phyloP scores from a whole-genome alignment of 2,329 filamentous ascomycete species.

The Talaromyces marneffei region DNA sequence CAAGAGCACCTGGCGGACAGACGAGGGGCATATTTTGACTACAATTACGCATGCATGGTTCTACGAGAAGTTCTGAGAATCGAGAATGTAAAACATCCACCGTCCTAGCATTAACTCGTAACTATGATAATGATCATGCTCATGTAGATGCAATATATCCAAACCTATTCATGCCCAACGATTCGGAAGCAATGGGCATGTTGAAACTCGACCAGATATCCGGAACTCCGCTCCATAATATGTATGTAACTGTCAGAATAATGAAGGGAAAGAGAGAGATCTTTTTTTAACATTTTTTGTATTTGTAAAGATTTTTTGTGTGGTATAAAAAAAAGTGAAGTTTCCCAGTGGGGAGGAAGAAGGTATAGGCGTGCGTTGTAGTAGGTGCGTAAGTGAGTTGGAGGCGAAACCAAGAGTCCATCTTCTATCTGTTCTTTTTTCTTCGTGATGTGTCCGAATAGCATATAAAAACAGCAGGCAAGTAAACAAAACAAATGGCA shows the following conservation, averaged over 20 bases:
- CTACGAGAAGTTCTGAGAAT: slow-evolving; percentile 5
- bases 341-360: neutral
- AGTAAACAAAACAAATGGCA: slow-evolving; percentile 11
- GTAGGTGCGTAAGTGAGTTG: slow-evolving; percentile 19
- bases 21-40: neutral
- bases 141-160: slow-evolving; percentile 8
- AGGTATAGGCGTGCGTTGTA: neutral
- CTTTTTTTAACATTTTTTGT: slow-evolving; percentile 58
- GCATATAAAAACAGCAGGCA: slow-evolving; percentile 17
- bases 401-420: slow-evolving; percentile 38
- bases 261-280: slow-evolving; percentile 33
- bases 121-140: neutral
- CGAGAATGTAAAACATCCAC: neutral
- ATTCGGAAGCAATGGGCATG: neutral
- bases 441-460: slow-evolving; percentile 15
- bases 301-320: slow-evolving; percentile 44
- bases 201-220: slow-evolving; percentile 10
- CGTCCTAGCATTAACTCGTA: slow-evolving; percentile 4
- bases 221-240: slow-evolving; percentile 12
- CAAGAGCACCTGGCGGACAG: neutral
- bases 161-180: neutral
- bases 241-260: neutral
- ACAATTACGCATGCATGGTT: neutral
- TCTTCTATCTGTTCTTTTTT: slow-evolving; percentile 44
- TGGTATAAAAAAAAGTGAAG: slow-evolving; percentile 32